Evolutionary conservation across 257 asterid genomes (phyloP).

Genomic region (Eucommia ulmoides): DNA sequence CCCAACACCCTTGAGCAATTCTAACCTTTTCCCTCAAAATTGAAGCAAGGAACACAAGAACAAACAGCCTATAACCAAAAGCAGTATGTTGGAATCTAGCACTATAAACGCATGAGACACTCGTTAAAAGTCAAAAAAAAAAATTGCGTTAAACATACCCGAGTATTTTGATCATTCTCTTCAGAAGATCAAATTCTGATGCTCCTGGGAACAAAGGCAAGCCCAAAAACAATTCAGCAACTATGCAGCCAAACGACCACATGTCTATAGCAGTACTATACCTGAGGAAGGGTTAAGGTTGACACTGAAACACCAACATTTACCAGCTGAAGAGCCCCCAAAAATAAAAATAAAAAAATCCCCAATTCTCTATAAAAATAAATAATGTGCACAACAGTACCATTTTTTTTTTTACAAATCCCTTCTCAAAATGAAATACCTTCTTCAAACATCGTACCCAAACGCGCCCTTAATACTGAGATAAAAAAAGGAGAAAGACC

Average conservation of each 20-base stretch:
- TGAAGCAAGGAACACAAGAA: neutral
- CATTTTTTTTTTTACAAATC: neutral
- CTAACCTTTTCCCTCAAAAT: too few relatives aligned
- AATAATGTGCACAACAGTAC: neutral
- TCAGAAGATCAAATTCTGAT: slow-evolving; percentile 92
- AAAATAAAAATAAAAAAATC: neutral
- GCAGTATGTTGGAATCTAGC: neutral
- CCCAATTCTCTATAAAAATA: neutral
- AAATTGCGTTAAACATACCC: slow-evolving; percentile 49
- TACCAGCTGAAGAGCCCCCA: neutral
- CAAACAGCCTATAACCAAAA: neutral
- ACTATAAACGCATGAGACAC: neutral
- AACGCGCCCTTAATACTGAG: too few relatives aligned
- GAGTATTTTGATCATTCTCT: slow-evolving; percentile 88
- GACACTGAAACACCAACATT: slow-evolving; percentile 8
- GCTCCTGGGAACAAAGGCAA: slow-evolving; percentile 98
- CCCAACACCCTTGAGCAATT: too few relatives aligned
- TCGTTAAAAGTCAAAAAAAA: too few relatives aligned
- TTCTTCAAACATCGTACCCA: too few relatives aligned
- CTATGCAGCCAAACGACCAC: slow-evolving; percentile 99
- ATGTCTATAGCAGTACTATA: slow-evolving; percentile 94
- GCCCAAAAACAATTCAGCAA: slow-evolving; percentile 90
- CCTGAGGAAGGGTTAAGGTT: slow-evolving; percentile 58
- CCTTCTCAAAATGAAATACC: too few relatives aligned
- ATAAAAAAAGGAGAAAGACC: too few relatives aligned